Evolutionary conservation across 257 asterid genomes (phyloP).

Genomic region (Solanum commersonii): DNA sequence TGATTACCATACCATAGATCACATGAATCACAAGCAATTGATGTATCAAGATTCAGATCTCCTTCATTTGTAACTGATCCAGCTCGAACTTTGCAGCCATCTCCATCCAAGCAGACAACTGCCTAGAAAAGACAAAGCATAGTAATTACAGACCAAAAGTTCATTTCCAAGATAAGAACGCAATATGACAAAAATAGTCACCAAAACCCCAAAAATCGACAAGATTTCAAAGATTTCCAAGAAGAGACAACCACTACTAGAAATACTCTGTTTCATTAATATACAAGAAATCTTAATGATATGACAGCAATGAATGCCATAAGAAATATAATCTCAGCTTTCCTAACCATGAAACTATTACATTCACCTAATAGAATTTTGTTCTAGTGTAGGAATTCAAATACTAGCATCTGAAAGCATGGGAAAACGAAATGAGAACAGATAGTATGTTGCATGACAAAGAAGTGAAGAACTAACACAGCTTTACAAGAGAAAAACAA

Average conservation of each 20-base stretch:
- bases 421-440: background rate
- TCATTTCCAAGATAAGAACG: background rate
- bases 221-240: background rate
- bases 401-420: background rate
- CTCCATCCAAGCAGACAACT: slow-evolving; percentile 95
- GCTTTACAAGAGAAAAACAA: background rate
- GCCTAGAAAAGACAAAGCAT: slow-evolving; percentile 57
- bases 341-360: background rate
- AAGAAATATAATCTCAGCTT: background rate
- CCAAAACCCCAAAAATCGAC: background rate
- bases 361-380: background rate
- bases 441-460: background rate
- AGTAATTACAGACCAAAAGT: slow-evolving; percentile 16
- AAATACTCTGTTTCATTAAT: background rate
- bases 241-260: background rate
- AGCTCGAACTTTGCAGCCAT: slow-evolving; percentile 82
- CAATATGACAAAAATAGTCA: background rate
- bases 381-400: background rate
- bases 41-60: slow-evolving; percentile 80
- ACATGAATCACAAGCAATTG: slow-evolving; percentile 98
- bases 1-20: slow-evolving; percentile 79
- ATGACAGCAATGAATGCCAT: background rate
- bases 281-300: background rate
- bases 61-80: slow-evolving; percentile 55
- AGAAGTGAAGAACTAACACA: background rate